Evolutionary conservation across 768 basidiomycete genomes (phyloP).

Genomic region (Pulveroboletus sp.): DNA sequence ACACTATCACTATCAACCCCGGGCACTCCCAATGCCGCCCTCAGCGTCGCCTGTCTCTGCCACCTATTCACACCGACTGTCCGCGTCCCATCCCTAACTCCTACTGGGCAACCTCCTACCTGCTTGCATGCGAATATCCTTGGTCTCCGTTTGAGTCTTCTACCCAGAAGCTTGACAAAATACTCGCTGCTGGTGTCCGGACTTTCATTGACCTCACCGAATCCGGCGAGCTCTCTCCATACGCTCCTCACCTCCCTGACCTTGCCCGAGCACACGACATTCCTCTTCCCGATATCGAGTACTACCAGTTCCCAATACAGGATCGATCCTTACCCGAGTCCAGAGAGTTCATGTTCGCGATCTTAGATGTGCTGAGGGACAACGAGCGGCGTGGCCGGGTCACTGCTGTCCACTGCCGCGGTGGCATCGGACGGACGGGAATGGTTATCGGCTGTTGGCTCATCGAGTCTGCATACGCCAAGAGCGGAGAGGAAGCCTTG

Average conservation of each 20-base stretch:
- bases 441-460: slow-evolving; percentile 73
- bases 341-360: slow-evolving; percentile 51
- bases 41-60: slow-evolving; percentile 18
- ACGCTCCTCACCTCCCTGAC: slow-evolving; percentile 49
- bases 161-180: slow-evolving; percentile 68
- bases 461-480: slow-evolving; percentile 59
- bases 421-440: slow-evolving; percentile 69
- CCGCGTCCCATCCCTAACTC: slow-evolving; percentile 75
- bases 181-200: slow-evolving; percentile 67
- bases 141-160: slow-evolving; percentile 56
- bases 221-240: slow-evolving; percentile 67
- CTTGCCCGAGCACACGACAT: slow-evolving; percentile 57
- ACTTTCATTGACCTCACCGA: slow-evolving; percentile 87
- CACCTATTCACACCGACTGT: slow-evolving; percentile 13
- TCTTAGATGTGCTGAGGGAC: slow-evolving; percentile 56
- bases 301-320: slow-evolving; percentile 75
- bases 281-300: slow-evolving; percentile 53
- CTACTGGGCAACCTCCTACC: slow-evolving; percentile 72
- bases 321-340: slow-evolving; percentile 67
- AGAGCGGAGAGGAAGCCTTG: slow-evolving; percentile 62
- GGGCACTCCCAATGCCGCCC: slow-evolving; percentile 1
- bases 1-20: slow-evolving; percentile 9
- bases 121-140: slow-evolving; percentile 81
- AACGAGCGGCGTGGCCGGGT: slow-evolving; percentile 57
- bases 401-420: slow-evolving; percentile 74